A percentile compares a stretch with the other conserved stretches of the same genome.
Evolutionary conservation across 2,329 filamentous ascomycete species (phyloP).

Genomic region (Penicillium corylophilum): DNA sequence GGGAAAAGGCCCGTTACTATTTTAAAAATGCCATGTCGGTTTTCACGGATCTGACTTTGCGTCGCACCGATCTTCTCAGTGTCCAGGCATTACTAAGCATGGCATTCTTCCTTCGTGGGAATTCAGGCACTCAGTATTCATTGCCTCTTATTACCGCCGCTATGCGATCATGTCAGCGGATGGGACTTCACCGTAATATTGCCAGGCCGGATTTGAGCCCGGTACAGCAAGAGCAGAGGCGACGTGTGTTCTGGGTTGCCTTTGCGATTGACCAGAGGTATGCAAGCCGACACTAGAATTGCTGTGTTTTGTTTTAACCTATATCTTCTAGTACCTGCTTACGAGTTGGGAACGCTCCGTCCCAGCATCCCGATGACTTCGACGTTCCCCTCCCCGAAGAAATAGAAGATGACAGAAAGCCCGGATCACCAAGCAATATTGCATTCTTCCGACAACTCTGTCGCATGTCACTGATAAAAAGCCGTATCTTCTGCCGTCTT

Average conservation of each 20-base stretch:
- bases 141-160: conserved; percentile 86
- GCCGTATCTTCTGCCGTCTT: conserved; percentile 82
- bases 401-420: conserved; percentile 84
- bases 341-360: conserved; percentile 64
- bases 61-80: conserved; percentile 87
- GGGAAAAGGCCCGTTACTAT: conserved; percentile 87
- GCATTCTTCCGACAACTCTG: conserved; percentile 93
- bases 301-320: not conserved
- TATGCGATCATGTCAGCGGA: conserved; percentile 82
- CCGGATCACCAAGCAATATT: conserved; percentile 77
- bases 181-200: conserved; percentile 87
- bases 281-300: conserved; percentile 11
- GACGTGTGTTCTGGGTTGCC: conserved; percentile 71
- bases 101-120: conserved; percentile 89
- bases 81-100: conserved; percentile 91
- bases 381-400: conserved; percentile 89
- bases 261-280: conserved; percentile 69
- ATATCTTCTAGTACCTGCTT: conserved; percentile 58
- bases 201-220: conserved; percentile 85
- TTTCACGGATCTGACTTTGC: conserved; percentile 84
- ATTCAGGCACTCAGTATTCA: conserved; percentile 86
- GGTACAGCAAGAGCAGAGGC: conserved; percentile 84
- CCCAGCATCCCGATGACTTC: conserved; percentile 75
- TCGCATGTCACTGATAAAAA: conserved; percentile 82
- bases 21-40: conserved; percentile 94